Evolutionary conservation across 83 land plant genomes (phyloP).

Genomic region (Picea abies): DNA sequence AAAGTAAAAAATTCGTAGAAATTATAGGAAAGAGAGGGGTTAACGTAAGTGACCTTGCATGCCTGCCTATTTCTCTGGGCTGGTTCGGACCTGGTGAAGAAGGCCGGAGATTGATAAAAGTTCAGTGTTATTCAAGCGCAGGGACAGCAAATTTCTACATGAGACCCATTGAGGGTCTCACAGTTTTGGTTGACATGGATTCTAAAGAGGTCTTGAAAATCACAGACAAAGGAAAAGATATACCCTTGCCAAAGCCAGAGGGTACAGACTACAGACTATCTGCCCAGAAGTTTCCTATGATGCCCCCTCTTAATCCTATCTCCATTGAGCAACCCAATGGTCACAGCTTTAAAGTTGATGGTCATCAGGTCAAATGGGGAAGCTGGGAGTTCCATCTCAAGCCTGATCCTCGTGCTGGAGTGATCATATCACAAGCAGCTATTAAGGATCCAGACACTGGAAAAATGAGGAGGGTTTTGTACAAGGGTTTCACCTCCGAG

Average conservation of each 20-base stretch:
- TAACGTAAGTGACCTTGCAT: slow-evolving; percentile 46
- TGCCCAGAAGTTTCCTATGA: slow-evolving; percentile 12
- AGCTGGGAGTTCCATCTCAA: slow-evolving; percentile 86
- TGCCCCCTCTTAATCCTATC: slow-evolving; percentile 47
- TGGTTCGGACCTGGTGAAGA: slow-evolving; percentile 61
- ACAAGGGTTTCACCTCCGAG: slow-evolving; percentile 79
- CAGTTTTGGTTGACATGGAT: slow-evolving; percentile 56
- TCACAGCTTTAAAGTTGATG: slow-evolving; percentile 68
- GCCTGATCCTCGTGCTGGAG: slow-evolving; percentile 70
- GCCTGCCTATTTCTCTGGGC: slow-evolving; percentile 50
- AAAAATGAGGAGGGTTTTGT: slow-evolving; percentile 57
- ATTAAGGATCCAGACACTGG: slow-evolving; percentile 60
- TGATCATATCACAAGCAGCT: slow-evolving; percentile 54
- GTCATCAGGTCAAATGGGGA: slow-evolving; percentile 72
- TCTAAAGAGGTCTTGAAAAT: slow-evolving; percentile 39
- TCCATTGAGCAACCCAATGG: slow-evolving; percentile 81
- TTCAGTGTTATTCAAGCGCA: slow-evolving; percentile 51
- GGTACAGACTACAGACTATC: slow-evolving; percentile 63
- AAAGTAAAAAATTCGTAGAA: slow-evolving; percentile 41
- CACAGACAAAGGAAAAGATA: slow-evolving; percentile 34
- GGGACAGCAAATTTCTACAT: slow-evolving; percentile 77
- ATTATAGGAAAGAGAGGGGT: slow-evolving; percentile 59
- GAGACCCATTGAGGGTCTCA: slow-evolving; percentile 81
- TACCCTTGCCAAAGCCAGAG: slow-evolving; percentile 55
- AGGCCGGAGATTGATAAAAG: slow-evolving; percentile 46